Base-by-base conservation (phyloP, 2,329 filamentous ascomycete species). In the Alternaria ventricosa region DNA sequence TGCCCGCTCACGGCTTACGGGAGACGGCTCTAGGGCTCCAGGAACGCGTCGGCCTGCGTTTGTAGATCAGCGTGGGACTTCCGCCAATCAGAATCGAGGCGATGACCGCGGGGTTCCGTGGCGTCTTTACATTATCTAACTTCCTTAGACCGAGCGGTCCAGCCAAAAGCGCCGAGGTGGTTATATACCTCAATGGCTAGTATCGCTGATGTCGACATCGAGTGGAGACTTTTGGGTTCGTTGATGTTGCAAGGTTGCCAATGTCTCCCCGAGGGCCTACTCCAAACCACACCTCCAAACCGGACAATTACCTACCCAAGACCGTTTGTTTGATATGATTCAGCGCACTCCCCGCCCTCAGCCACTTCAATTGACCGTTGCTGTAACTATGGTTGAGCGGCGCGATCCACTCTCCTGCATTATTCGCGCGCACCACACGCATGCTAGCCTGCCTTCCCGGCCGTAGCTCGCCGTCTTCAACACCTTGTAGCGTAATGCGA, bases 301-400 rank as follows among this genome's bases (percentile, higher is more conserved):
- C n/a, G n/a, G n/a, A n/a, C n/a, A n/a, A 25, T 43, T 3, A 20
- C 6, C 57, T 43, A 0, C 18, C 49, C 56, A 60, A 41, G 8
- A 63, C 51, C 25, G 45, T 58, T 30, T 65, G 22, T 41, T 68
- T 71, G 51, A 67, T 67, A 61, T 77, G 64, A 41, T 81, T 81
- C 30, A 81, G 64, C 10, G 78, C 76, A 60, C 78, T 80, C 3
- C 79, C 79, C 5, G 74, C 75, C 49, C 73, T 73, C 23, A 79
- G 55, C 76, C 77, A 81, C 36, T 56, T 55, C 44, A 79, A 68
- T 60, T 80, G 76, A 8, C 76, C 72, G 15, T 65, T 27, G 56
- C 77, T 77, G 45, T 69, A 79, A 22, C 67, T 75, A 51, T 81
- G 80, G 27, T 78, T 78, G 55, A 81, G 60, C 41, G 57, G 55